These are phyloP conservation scores for Euphorbia lathyris DNA, from an alignment of 345 rosid genomes.

Conservation along the genomic window DNA sequence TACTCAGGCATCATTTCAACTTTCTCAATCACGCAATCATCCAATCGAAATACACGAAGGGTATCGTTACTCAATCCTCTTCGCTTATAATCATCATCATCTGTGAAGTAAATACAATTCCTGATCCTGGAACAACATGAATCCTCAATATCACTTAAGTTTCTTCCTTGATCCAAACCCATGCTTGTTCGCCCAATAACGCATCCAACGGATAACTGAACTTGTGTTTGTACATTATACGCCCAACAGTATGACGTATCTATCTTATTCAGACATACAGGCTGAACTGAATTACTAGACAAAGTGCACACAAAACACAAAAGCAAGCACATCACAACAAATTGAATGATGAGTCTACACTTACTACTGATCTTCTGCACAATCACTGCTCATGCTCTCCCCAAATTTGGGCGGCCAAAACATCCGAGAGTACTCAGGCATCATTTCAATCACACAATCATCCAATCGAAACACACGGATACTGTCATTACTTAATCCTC, in stretches of 20 bases:
- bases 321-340: too few species aligned
- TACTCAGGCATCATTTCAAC: not conserved
- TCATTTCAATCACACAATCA: not conserved
- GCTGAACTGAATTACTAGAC: too few species aligned
- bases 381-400: not conserved
- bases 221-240: too few species aligned
- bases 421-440: not conserved
- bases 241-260: too few species aligned
- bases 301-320: too few species aligned
- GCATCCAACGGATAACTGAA: too few species aligned
- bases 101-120: slow-evolving; percentile 22
- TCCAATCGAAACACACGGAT: slow-evolving; percentile 15
- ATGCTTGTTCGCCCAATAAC: too few species aligned
- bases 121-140: too few species aligned
- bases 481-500: not conserved
- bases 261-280: too few species aligned
- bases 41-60: slow-evolving; percentile 14
- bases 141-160: too few species aligned
- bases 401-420: slow-evolving; percentile 9
- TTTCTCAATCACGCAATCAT: slow-evolving; percentile 1
- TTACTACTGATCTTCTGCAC: not conserved
- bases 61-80: not conserved
- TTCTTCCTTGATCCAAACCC: too few species aligned
- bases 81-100: not conserved
- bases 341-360: not conserved